Conservation (phyloP, 208 protist species). For the Kentomonas sorsogonicus region DNA sequence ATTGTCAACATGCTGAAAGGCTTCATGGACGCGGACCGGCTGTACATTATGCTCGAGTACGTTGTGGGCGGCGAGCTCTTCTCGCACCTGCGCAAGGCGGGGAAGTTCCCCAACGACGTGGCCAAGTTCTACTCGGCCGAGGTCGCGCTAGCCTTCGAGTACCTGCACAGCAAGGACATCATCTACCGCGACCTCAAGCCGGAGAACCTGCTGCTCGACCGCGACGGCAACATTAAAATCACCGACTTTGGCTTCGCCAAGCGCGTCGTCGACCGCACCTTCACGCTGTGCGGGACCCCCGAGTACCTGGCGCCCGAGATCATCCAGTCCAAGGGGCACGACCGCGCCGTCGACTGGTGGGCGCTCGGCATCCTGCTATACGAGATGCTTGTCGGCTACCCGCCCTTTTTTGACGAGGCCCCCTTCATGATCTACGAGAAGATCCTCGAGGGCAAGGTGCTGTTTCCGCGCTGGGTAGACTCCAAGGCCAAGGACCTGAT, state of each 20-base stretch:
- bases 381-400: conserved; percentile 88
- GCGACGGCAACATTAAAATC: conserved; percentile 81
- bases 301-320: conserved; percentile 87
- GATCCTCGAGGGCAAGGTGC: conserved; percentile 76
- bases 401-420: conserved; percentile 90
- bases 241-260: conserved; percentile 90
- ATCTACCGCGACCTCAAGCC: conserved; percentile 88
- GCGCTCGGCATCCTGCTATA: conserved; percentile 88
- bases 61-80: conserved; percentile 91
- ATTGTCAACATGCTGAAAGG: conserved; percentile 94
- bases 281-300: conserved; percentile 79
- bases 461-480: conserved; percentile 84
- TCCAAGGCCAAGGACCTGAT: conserved; percentile 81
- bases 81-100: conserved; percentile 87
- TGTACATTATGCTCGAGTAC: conserved; percentile 94
- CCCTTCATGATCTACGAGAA: conserved; percentile 91
- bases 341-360: conserved; percentile 88
- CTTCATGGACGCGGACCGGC: conserved; percentile 92
- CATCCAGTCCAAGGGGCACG: conserved; percentile 78
- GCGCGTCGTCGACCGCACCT: conserved; percentile 71
- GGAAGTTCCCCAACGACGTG: conserved; percentile 88
- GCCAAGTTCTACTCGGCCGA: conserved; percentile 93
- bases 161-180: conserved; percentile 78
- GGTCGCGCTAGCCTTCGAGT: conserved; percentile 78
- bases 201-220: conserved; percentile 82